Evolutionary conservation across 140 eudicot species (phyloP), one percentile per base, ranked within the genome.

Genomic region (Senecio squalidus): DNA sequence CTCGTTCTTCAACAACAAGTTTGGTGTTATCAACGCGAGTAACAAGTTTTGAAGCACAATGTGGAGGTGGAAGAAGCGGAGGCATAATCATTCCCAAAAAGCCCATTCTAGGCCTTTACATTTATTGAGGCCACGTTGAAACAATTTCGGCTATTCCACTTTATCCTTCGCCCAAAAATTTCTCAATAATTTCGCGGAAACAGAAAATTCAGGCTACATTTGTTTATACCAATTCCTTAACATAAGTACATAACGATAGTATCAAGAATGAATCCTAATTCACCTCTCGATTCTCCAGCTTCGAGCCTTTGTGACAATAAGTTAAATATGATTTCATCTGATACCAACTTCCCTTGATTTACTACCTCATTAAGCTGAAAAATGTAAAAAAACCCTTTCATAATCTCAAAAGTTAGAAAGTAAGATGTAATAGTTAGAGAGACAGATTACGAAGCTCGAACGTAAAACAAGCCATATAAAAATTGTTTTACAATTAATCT

Each of bases 101-200:
- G 54, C 22, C 98, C 98, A 60, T 87, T 80, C 74, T 92, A 93
- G 5, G 85, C 87, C 73, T 82, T 78, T 55, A 82, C 78, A 60
- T 88, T 60, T 50, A 93, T 93, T 38, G 80, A 61, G 23, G 99
- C 99, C 21, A 93, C 83, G 68, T 93, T 93, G 58, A 74, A 93
- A 51, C 88, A 85, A 69, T 84, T 84, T 29, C 93, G 87, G 69
- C 99, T 88, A 69, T 88, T 71, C 49, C 88, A 69, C 67, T 96
- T 88, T 47, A 76, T 82, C 64, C 99, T 80, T 80, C 99, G 59
- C 99, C 99, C 20, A 93, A 80, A 79, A 96, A 93, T 78, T 93
- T 93, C 67, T 84, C 95, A 31, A 93, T 31, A 53, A 93, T 93
- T 76, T 93, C 99, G 1, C 10, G 4, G 11, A 36, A 11, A 36